Conservation (phyloP, 2,329 filamentous ascomycete genomes). For the Fusarium compactum region DNA sequence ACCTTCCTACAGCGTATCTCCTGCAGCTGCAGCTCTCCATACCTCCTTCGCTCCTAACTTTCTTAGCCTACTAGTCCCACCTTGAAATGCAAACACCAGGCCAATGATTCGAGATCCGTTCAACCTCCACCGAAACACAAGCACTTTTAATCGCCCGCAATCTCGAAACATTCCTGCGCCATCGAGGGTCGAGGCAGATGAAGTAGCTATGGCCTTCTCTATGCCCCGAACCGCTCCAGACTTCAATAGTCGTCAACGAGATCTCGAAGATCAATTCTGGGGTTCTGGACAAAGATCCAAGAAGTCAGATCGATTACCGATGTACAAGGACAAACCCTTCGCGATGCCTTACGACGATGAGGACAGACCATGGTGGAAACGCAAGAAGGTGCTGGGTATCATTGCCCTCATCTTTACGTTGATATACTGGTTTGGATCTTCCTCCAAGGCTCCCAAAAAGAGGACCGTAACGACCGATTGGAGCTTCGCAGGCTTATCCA, state of each 20-base stretch:
- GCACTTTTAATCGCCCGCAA: slow-evolving; percentile 63
- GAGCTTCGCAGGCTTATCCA: slow-evolving; percentile 69
- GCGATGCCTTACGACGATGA: slow-evolving; percentile 66
- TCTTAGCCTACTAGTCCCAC: slow-evolving; percentile 18
- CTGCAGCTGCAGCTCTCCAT: not conserved
- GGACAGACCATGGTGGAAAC: slow-evolving; percentile 69
- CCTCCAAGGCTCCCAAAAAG: slow-evolving; percentile 52
- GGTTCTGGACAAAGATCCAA: slow-evolving; percentile 58
- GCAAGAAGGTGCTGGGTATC: slow-evolving; percentile 69
- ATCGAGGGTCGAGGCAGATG: slow-evolving; percentile 62
- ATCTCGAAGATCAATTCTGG: slow-evolving; percentile 76
- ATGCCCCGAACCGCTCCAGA: slow-evolving; percentile 77
- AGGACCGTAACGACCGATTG: slow-evolving; percentile 59
- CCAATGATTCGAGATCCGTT: slow-evolving; percentile 61
- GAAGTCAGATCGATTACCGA: slow-evolving; percentile 70
- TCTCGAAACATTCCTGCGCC: slow-evolving; percentile 60
- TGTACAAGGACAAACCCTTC: slow-evolving; percentile 99
- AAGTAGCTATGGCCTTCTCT: slow-evolving; percentile 72
- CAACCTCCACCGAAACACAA: slow-evolving; percentile 55
- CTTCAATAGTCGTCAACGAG: slow-evolving; percentile 73
- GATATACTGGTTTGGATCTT: slow-evolving; percentile 78
- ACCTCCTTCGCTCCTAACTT: slow-evolving; percentile 3
- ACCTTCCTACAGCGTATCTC: not conserved
- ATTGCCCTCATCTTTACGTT: slow-evolving; percentile 67
- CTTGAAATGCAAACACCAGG: slow-evolving; percentile 48